phyloP scores from a whole-genome alignment of 768 basidiomycete species.

The Trametes maxima region DNA sequence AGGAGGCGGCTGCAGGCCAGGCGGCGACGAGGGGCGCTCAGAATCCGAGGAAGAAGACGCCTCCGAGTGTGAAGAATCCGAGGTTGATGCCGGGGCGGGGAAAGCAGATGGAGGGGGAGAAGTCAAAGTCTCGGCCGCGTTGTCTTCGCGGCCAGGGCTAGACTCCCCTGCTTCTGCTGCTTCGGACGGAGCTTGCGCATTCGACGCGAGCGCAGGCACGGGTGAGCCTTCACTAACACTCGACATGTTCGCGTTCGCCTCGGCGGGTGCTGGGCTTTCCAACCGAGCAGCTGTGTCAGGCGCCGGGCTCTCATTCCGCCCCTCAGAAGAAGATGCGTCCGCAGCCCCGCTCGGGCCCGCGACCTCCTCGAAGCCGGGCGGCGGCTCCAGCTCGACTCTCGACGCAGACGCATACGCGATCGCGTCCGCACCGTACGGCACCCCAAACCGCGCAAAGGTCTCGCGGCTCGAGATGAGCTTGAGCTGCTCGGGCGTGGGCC shows the following conservation, averaged over 20 bases:
- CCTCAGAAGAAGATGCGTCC: neutral
- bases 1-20: neutral
- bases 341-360: constrained; percentile 2
- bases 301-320: neutral
- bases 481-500: constrained; percentile 65
- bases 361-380: constrained; percentile 35
- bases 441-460: constrained; percentile 65
- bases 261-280: neutral
- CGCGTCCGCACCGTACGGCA: constrained; percentile 78
- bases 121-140: no score
- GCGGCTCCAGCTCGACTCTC: constrained; percentile 45
- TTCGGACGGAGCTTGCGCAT: no score
- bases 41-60: neutral
- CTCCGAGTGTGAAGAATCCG: neutral
- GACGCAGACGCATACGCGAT: constrained; percentile 61
- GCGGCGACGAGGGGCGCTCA: neutral
- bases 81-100: neutral
- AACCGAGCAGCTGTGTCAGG: neutral
- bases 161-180: no score
- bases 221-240: no score
- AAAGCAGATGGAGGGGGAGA: no score
- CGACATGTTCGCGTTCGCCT: neutral
- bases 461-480: constrained; percentile 72
- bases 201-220: no score
- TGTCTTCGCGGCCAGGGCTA: no score